phyloP scores from a whole-genome alignment of 768 basidiomycete genomes.

The Nevesoporus exiguus region DNA sequence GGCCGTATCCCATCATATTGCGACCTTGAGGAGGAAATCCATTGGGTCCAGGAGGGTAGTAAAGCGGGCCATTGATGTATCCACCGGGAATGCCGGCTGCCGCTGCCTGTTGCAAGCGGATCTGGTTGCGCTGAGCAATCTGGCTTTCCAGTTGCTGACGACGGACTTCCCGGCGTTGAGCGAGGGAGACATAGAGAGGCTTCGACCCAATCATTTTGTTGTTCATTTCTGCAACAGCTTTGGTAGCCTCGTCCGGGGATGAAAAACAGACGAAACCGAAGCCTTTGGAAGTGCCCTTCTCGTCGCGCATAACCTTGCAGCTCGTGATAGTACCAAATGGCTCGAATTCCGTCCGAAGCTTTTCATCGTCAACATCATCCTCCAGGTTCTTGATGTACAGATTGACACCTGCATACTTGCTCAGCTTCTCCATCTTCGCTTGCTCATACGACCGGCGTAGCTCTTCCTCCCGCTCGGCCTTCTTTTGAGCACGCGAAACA shows the following conservation, averaged over 20 bases:
- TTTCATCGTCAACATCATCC: constrained; percentile 96
- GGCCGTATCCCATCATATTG: constrained; percentile 76
- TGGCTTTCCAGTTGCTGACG: constrained; percentile 98
- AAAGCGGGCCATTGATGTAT: constrained; percentile 50
- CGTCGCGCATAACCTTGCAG: constrained; percentile 99
- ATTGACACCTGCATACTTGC: constrained; percentile 99
- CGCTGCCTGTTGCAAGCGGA: constrained; percentile 93
- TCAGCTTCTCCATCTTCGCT: constrained; percentile 94
- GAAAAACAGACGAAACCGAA: constrained; percentile 99
- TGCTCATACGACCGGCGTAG: constrained; percentile 90
- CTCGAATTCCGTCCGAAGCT: constrained; percentile 94
- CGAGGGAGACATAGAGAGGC: constrained; percentile 97
- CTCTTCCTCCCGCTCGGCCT: constrained; percentile 97
- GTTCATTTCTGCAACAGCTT: constrained; percentile 99
- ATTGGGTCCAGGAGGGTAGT: constrained; percentile 70
- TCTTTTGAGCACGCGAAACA: constrained; percentile 97
- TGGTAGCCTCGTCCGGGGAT: constrained; percentile 96
- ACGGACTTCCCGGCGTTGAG: constrained; percentile 96
- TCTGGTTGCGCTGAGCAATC: constrained; percentile 94
- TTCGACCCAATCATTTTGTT: constrained; percentile 99
- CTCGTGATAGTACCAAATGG: constrained; percentile 96
- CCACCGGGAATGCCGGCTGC: constrained; percentile 75
- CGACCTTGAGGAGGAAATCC: constrained; percentile 71
- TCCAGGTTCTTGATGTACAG: constrained; percentile 99
- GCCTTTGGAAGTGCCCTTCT: constrained; percentile 88